Percentiles rank a stretch among this genome's conserved stretches.
These are phyloP conservation scores for Erythrobasidium hasegawianum DNA, from an alignment of 1,284 basidiomycete genomes.

Conservation along the genomic window DNA sequence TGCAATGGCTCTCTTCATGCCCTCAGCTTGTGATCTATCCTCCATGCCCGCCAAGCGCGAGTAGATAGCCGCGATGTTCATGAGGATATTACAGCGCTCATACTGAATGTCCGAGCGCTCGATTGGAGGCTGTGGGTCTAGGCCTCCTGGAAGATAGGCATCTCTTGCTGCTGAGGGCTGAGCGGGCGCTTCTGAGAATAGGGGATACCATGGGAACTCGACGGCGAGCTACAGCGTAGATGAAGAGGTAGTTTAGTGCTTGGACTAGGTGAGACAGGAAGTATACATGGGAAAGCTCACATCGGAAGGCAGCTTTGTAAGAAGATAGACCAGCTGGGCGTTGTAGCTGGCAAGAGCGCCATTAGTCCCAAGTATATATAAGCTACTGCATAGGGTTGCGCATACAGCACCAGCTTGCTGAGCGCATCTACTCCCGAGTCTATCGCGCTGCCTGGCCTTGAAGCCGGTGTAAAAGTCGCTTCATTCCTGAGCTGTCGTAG, in stretches of 20 bases:
- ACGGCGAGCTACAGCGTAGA: conserved; percentile 62
- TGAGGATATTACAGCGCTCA: conserved; percentile 71
- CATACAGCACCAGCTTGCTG: conserved; percentile 28
- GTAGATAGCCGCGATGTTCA: conserved; percentile 77
- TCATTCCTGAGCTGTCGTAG: conserved; percentile 30
- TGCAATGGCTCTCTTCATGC: conserved; percentile 65
- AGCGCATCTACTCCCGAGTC: not conserved
- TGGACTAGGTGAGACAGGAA: conserved; percentile 89
- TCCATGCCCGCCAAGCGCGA: conserved; percentile 65
- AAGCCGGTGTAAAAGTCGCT: conserved; percentile 3
- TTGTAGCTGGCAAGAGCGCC: conserved; percentile 24
- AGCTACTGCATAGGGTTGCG: not conserved
- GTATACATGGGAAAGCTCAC: conserved; percentile 83
- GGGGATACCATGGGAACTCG: conserved; percentile 68
- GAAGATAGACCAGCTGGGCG: conserved; percentile 64
- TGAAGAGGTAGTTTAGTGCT: conserved; percentile 60
- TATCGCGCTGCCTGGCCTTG: not conserved
- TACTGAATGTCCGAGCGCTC: conserved; percentile 69
- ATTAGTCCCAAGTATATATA: not conserved
- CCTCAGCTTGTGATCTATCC: conserved; percentile 66
- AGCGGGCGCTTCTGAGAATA: conserved; percentile 57
- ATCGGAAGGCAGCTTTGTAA: conserved; percentile 74
- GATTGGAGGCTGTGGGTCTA: conserved; percentile 52
- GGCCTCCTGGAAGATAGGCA: conserved; percentile 36
- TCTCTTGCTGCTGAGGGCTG: conserved; percentile 49